These are phyloP conservation scores for Skeletonema marinoi DNA, from an alignment of 108 stramenopile genomes.

Conservation along the genomic window DNA sequence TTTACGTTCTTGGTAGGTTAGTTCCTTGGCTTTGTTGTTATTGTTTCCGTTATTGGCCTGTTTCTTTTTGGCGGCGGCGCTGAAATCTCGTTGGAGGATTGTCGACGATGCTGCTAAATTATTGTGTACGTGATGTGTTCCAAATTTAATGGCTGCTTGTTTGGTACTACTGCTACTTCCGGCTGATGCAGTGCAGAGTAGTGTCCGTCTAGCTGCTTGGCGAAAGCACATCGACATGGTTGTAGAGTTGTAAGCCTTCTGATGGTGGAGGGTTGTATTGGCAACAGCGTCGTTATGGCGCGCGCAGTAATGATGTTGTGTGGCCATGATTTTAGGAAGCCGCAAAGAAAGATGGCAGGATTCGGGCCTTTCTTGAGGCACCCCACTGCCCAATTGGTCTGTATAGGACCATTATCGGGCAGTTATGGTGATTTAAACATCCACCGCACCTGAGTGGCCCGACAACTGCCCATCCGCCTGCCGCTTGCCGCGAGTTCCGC, in stretches of 20 bases:
- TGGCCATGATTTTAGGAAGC: too few species aligned
- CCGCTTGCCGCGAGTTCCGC: too few species aligned
- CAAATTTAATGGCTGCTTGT: slow-evolving; percentile 10
- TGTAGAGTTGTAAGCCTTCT: background rate
- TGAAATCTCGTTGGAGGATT: slow-evolving; percentile 14
- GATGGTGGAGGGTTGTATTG: background rate
- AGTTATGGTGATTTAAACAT: too few species aligned
- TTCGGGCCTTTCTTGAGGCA: too few species aligned
- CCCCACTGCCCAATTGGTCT: too few species aligned
- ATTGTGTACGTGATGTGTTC: background rate
- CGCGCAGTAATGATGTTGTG: too few species aligned
- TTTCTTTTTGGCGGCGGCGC: slow-evolving; percentile 10
- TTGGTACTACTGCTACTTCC: background rate
- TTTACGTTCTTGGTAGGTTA: slow-evolving; percentile 36
- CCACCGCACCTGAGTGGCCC: too few species aligned
- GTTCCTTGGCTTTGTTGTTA: background rate
- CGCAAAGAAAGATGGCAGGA: too few species aligned
- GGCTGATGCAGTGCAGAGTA: background rate
- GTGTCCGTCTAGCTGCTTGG: slow-evolving; percentile 16
- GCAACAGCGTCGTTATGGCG: too few species aligned
- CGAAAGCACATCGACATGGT: slow-evolving; percentile 8
- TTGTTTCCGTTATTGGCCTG: background rate
- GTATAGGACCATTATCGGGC: too few species aligned
- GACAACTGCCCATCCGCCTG: too few species aligned
- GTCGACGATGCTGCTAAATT: background rate